These are phyloP conservation scores for Ascoidea asiatica DNA, from an alignment of 805 yeast genomes.

Conservation along the genomic window DNA sequence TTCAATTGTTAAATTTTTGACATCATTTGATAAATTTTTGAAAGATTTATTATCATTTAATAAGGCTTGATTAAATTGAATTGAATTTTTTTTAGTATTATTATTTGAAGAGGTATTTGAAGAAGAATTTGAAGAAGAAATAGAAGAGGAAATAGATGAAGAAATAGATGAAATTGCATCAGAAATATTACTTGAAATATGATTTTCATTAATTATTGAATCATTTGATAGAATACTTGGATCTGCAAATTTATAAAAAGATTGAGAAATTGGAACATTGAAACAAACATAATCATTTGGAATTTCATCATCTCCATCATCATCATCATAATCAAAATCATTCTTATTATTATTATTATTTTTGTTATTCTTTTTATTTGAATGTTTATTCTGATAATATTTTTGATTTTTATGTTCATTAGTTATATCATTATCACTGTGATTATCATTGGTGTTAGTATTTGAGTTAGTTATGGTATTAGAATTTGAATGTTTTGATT, in stretches of 20 bases:
- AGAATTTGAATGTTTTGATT: no score
- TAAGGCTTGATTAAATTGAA: no score
- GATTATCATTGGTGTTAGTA: background rate
- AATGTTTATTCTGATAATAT: background rate
- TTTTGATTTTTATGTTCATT: background rate
- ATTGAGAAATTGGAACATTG: slow-evolving; percentile 11
- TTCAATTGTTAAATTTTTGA: slow-evolving; percentile 9
- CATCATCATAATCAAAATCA: background rate
- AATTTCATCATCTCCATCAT: slow-evolving; percentile 8
- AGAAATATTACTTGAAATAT: background rate
- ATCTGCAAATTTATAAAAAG: slow-evolving; percentile 4
- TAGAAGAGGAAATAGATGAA: background rate
- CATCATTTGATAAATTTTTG: slow-evolving; percentile 8
- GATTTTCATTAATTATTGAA: background rate
- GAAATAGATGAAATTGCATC: background rate
- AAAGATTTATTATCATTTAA: slow-evolving; percentile 2
- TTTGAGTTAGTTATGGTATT: background rate
- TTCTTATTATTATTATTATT: no score
- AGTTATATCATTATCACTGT: no score
- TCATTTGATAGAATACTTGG: background rate
- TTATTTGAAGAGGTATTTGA: background rate
- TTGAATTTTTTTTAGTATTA: background rate
- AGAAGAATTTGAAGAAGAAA: background rate
- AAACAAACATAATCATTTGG: slow-evolving; percentile 11
- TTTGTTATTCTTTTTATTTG: no score